Conservation (phyloP, 129 eudicot genomes). For the Pseudognaphalium luteoalbum region DNA sequence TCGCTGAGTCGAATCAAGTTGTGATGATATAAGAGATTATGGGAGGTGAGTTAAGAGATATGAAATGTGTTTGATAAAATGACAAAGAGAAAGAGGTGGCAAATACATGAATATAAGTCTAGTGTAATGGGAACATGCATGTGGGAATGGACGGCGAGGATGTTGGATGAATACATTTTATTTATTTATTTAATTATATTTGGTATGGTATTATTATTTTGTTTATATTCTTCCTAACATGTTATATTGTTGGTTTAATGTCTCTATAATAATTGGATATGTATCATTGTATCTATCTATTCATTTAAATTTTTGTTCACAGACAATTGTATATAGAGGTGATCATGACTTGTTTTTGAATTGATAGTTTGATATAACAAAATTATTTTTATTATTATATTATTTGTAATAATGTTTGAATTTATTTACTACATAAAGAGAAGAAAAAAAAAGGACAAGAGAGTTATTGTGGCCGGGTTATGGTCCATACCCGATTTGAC, state of each 20-base stretch:
- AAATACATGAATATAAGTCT: slow-evolving; percentile 53
- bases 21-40: not conserved
- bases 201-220: not conserved
- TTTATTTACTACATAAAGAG: not conserved
- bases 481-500: not conserved
- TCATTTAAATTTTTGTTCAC: not conserved
- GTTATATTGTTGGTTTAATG: slow-evolving; percentile 35
- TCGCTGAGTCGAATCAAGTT: not conserved
- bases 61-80: slow-evolving; percentile 25
- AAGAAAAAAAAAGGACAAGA: not conserved
- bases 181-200: slow-evolving; percentile 1
- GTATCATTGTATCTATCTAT: slow-evolving; percentile 14
- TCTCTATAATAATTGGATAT: slow-evolving; percentile 24
- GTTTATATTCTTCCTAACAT: slow-evolving; percentile 30
- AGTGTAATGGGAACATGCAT: slow-evolving; percentile 38
- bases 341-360: not conserved
- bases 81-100: slow-evolving; percentile 53
- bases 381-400: too few relatives aligned
- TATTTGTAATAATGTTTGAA: not conserved
- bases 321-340: not conserved
- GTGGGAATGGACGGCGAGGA: slow-evolving; percentile 36
- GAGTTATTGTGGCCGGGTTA: not conserved
- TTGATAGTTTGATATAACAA: too few relatives aligned
- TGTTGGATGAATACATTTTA: slow-evolving; percentile 42
- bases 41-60: slow-evolving; percentile 12